Base-by-base conservation (phyloP, 2,329 filamentous ascomycete species). In the Dothidotthia symphoricarpi region DNA sequence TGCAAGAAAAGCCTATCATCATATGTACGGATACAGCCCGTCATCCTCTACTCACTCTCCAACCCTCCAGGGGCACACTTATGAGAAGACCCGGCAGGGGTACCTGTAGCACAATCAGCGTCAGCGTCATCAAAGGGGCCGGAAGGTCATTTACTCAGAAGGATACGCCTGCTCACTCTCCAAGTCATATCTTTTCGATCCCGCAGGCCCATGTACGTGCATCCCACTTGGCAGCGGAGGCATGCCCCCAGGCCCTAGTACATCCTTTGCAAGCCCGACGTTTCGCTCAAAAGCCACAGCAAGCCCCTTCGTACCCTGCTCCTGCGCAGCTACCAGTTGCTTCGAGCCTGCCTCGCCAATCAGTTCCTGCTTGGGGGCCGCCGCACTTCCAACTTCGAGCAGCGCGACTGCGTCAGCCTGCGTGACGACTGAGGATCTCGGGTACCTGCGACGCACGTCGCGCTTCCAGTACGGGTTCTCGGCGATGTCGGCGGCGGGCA, bases 391-490 rank as follows among this genome's bases (percentile, higher is more conserved):
- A 29, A 97, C 82, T 17, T 78, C 83, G 63, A 98, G 75, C 56
- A 98, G 79, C 28, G 85, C 85, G 16, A 93, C 93, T 34, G 88
- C 83, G 68, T 97, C 86, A 31, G 80, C 80, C 75, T 97, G 93
- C 43, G 75, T 83, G 46, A 98, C 79, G 30, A 87, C 82, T 61
- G 85, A 91, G 39, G 86, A 76, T 55, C 77, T 78, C 22, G 93
- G 86, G 73, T 97, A 97, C 59, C 77, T 77, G 59, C 93, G 81
- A 57, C 93, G 86, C 45, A 75, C 69, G 64, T 98, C 93, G 60
- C 93, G 89, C 77, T 95, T 94, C 88, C 89, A 98, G 75, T 96
- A 95, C 25, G 88, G 82, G 72, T 95, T 95, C 68, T 91, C 87
- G 58, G 88, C 88, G 57, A 95, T 83, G 66, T 95, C 88, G 53